Evolutionary conservation across 768 basidiomycete species (phyloP).

Genomic region (Pleurotus salmoneostramineus): DNA sequence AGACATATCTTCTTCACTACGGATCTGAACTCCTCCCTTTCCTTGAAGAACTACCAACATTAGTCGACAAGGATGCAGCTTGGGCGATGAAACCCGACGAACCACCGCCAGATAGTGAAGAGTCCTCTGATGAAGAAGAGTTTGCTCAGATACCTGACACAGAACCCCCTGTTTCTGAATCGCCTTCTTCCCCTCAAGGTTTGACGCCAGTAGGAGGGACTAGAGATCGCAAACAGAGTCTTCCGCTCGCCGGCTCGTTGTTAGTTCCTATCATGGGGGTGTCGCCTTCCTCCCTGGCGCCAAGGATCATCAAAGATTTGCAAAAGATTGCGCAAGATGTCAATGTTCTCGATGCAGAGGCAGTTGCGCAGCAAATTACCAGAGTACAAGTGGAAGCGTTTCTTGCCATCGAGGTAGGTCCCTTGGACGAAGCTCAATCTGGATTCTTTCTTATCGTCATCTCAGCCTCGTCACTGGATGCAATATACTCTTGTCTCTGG

Average conservation of each 20-base stretch:
- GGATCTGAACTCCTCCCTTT: conserved; percentile 82
- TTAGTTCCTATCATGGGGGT: conserved; percentile 24
- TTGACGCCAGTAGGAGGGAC: conserved; percentile 18
- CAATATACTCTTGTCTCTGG: conserved; percentile 70
- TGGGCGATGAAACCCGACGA: conserved; percentile 75
- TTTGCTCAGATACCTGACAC: conserved; percentile 18
- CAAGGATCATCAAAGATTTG: conserved; percentile 63
- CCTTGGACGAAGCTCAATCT: neutral
- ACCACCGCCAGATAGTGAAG: conserved; percentile 58
- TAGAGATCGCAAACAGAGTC: conserved; percentile 67
- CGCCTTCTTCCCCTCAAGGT: conserved; percentile 19
- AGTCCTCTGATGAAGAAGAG: conserved; percentile 38
- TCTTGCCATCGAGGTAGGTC: conserved; percentile 67
- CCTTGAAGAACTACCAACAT: conserved; percentile 57
- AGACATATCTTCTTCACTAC: conserved; percentile 81
- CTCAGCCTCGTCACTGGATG: conserved; percentile 84
- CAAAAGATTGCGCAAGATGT: conserved; percentile 55
- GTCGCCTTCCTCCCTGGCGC: conserved; percentile 19
- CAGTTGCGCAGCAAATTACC: conserved; percentile 86
- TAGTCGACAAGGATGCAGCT: conserved; percentile 63
- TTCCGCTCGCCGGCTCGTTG: conserved; percentile 50
- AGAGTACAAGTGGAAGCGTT: conserved; percentile 67
- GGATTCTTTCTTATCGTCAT: conserved; percentile 10
- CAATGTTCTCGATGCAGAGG: conserved; percentile 49
- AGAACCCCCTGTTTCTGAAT: conserved; percentile 11